Base-by-base conservation (phyloP, 1,284 basidiomycete species). In the Boletus semigastroideus region DNA sequence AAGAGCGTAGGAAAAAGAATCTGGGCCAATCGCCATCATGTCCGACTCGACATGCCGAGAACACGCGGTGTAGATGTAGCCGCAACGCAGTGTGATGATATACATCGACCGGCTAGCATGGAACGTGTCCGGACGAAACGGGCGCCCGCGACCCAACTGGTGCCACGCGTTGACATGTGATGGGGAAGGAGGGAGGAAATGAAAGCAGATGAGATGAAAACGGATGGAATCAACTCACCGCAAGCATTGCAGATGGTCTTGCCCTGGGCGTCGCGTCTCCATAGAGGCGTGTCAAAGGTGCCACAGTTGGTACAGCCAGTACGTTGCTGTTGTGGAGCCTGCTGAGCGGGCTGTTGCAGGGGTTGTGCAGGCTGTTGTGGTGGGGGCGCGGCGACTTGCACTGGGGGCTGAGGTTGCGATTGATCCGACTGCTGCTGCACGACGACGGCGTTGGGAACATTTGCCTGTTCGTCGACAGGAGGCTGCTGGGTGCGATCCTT, bases 161-260 rank as follows among this genome's bases (percentile, higher is more conserved):
- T 52, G 59, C 60, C 61, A 67, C 45, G 59, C 53, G 53, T 49
- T 50, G 59, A 63, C 65, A 71, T 62, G 67, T 65, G 67, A 65
- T 52, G 54, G 48, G 48, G 58, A 55, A 53, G 60, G 57, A 51
- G 47, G 58, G 59, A n/a, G 59, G 62, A 63, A 66, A 59, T 57
- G 62, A 61, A 61, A 63, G 57, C 55, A 52, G 58, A 61, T 64
- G 61, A 60, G 62, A 70, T 65, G 65, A 59, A 58, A 64, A 57
- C 49, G 53, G 57, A 62, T 60, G 54, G 58, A 56, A 60, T 55
- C 57, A 48, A 77, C 90, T 83, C 69, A 92, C 90, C 90, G 71
- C 90, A 93, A 51, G 90, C 87, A 69, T 92, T 93, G 74, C 90
- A 93, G 62, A 92, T 82, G 38, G 86, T 80, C 67, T 86, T 87